Evolutionary conservation across 2,329 filamentous ascomycete genomes (phyloP).

Genomic region (Capronia coronata): DNA sequence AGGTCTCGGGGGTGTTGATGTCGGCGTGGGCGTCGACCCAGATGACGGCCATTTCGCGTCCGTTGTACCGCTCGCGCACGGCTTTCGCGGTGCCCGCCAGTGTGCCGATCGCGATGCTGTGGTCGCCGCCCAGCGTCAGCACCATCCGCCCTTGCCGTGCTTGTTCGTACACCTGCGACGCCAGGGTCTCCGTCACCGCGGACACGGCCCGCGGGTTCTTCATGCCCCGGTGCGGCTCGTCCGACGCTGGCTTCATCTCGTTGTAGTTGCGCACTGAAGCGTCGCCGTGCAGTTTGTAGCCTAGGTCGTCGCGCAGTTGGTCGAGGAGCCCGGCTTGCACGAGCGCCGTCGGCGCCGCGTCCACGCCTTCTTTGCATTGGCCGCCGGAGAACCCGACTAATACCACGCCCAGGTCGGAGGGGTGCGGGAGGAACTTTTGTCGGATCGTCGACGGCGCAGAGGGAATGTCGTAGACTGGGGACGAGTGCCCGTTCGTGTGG

Average conservation of each 20-base stretch:
- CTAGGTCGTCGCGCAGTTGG: conserved; percentile 76
- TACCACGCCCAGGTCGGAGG: conserved; percentile 79
- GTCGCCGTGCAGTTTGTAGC: conserved; percentile 83
- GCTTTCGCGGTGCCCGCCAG: conserved; percentile 82
- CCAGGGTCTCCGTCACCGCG: conserved; percentile 73
- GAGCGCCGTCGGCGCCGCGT: conserved; percentile 80
- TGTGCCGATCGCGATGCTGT: conserved; percentile 92
- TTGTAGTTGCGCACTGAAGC: conserved; percentile 73
- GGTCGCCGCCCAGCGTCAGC: conserved; percentile 89
- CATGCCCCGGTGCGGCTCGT: conserved; percentile 66
- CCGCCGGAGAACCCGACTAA: conserved; percentile 95
- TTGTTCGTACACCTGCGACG: conserved; percentile 79
- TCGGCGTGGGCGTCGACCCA: conserved; percentile 98
- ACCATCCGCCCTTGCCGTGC: conserved; percentile 77
- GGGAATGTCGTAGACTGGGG: conserved; percentile 42
- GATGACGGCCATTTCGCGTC: conserved; percentile 82
- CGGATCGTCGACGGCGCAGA: conserved; percentile 54
- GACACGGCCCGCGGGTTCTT: conserved; percentile 85
- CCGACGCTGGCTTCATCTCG: conserved; percentile 47
- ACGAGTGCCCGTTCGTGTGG: conserved; percentile 16
- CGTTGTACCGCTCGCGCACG: conserved; percentile 67
- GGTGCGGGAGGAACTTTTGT: conserved; percentile 71
- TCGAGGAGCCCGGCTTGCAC: conserved; percentile 80
- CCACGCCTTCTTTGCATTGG: conserved; percentile 88
- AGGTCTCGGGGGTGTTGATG: conserved; percentile 92